Evolutionary conservation across 495 filamentous ascomycete species (phyloP), one percentile per base, ranked within the genome.

Genomic region (Bryoglossum gracile): DNA sequence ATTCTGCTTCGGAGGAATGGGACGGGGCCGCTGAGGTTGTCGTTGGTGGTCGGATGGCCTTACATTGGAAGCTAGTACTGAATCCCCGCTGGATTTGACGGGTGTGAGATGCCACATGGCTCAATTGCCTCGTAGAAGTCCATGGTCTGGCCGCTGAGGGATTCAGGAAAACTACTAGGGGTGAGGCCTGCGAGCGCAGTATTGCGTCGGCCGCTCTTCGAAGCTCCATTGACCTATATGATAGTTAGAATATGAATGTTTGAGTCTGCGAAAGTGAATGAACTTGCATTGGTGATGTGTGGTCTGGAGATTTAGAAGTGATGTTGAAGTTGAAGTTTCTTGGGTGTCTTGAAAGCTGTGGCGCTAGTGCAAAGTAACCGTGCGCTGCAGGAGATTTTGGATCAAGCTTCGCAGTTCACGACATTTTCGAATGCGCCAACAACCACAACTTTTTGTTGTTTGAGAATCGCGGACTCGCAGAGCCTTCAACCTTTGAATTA

Each of bases 161-260:
- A 8, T 49, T 43, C 36, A 65, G 63, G 45, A 66, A 56, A 9
- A 44, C 36, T 8, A 57, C 43, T 25, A 66, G 14, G 17, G 64
- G 48, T 33, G 57, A 53, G 30, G 51, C 42, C 39, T 53, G 54
- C 30, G 52, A 45, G 52, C 60, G 59, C 37, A 65, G 53, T 8
- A 66, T 22, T 16, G 48, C 43, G 34, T 67, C 51, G 48, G 60
- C 61, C 8, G 64, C 55, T 39, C 60, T 56, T 57, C 69, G 62
- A 44, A 67, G 44, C 60, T 73, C 62, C 73, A 76, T 62, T 50
- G 47, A 3, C 14, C 30, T 55, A 24, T 26, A 3, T 6, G 24
- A 19, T 8, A 8, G 26, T 59, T 46, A 53, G 49, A 8, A 41
- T 1, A 45, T 34, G 9, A 13, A 47, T 33, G 34, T 43, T 18